phyloP scores from a whole-genome alignment of 1,139 yeast species.

The Diutina scorzettiae region DNA sequence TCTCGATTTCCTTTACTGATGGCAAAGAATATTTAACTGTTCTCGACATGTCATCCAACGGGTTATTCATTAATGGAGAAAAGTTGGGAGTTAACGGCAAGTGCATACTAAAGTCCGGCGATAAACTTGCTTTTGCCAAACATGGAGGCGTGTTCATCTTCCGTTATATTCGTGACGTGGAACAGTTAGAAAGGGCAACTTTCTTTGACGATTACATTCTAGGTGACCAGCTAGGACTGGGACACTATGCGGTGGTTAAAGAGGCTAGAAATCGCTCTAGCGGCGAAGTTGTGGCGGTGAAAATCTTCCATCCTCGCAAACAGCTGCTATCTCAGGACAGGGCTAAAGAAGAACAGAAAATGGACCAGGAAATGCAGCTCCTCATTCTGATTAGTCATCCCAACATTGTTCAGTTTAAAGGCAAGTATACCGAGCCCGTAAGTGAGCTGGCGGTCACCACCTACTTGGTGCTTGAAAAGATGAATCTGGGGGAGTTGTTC shows the following conservation, averaged over 20 bases:
- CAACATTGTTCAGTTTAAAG: constrained; percentile 55
- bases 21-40: constrained; percentile 34
- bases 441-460: constrained; percentile 44
- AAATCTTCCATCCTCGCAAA: constrained; percentile 57
- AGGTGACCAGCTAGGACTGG: constrained; percentile 56
- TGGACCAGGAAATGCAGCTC: constrained; percentile 58
- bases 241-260: constrained; percentile 70
- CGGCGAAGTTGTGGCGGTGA: constrained; percentile 58
- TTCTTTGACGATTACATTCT: constrained; percentile 51
- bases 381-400: constrained; percentile 57
- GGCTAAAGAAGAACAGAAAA: constrained; percentile 35
- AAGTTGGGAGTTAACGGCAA: constrained; percentile 25
- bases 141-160: constrained; percentile 39
- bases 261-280: constrained; percentile 49
- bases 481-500: constrained; percentile 64
- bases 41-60: constrained; percentile 54
- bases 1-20: constrained; percentile 27
- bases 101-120: constrained; percentile 49
- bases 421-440: constrained; percentile 58
- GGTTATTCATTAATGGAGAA: constrained; percentile 52
- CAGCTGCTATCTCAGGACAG: constrained; percentile 15
- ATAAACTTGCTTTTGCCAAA: constrained; percentile 50
- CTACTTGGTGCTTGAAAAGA: constrained; percentile 58
- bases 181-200: constrained; percentile 16
- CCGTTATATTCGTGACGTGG: constrained; percentile 27